Evolutionary conservation across 1,284 basidiomycete genomes (phyloP).

Genomic region (Trichosporon ovoides): DNA sequence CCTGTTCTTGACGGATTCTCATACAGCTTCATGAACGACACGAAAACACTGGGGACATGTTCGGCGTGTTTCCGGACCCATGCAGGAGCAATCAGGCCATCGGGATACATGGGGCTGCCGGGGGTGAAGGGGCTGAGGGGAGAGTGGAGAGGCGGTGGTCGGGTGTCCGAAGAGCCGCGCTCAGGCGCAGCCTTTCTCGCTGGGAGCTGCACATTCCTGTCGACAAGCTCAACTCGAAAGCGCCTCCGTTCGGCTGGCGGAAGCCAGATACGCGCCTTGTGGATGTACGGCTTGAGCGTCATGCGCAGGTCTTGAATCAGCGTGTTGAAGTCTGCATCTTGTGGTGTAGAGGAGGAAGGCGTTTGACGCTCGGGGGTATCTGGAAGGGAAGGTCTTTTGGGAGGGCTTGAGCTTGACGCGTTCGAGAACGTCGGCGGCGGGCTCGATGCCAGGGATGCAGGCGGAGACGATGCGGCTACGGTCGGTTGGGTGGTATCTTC

Average conservation of each 20-base stretch:
- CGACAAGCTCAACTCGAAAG: conserved; percentile 75
- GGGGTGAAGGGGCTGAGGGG: conserved; percentile 84
- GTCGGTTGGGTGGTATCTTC: conserved; percentile 35
- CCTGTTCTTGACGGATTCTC: conserved; percentile 53
- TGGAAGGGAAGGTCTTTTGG: neutral
- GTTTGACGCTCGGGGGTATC: neutral
- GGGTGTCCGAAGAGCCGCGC: no score
- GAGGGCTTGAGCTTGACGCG: neutral
- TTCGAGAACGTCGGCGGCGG: neutral
- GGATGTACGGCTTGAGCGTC: conserved; percentile 58
- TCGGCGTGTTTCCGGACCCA: conserved; percentile 97
- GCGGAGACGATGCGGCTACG: neutral
- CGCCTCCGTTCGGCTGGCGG: conserved; percentile 50
- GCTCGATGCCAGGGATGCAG: neutral
- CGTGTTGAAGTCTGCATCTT: conserved; percentile 52
- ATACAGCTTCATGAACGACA: conserved; percentile 76
- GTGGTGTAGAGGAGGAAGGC: neutral
- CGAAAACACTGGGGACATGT: conserved; percentile 84
- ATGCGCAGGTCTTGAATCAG: conserved; percentile 57
- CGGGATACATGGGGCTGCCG: conserved; percentile 81
- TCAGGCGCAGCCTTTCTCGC: conserved; percentile 64
- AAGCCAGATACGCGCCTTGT: conserved; percentile 52
- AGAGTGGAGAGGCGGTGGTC: conserved; percentile 55
- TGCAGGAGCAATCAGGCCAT: conserved; percentile 91
- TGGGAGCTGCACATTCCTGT: conserved; percentile 75